Conservation (phyloP, 1,139 yeast species). For the Yamadazyma buinensis region DNA sequence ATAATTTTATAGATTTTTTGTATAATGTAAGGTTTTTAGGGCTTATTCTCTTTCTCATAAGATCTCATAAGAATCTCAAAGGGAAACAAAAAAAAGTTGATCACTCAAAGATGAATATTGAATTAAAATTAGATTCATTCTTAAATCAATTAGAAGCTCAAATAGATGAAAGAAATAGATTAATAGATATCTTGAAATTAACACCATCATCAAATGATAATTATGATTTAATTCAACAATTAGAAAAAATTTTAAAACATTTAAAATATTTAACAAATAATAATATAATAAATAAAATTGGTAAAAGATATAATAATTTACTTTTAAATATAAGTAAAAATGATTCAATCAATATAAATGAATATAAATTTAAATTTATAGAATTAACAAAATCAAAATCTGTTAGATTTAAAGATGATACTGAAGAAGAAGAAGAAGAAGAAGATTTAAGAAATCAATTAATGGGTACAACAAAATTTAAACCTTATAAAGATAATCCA, state of each 20-base stretch:
- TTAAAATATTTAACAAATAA: slow-evolving; percentile 23
- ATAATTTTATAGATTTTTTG: too few species aligned
- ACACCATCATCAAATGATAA: slow-evolving; percentile 54
- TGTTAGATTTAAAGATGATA: slow-evolving; percentile 49
- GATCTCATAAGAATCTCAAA: too few species aligned
- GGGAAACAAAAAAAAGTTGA: neutral
- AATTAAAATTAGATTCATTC: slow-evolving; percentile 1
- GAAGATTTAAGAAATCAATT: slow-evolving; percentile 14
- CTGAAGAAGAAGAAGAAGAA: slow-evolving; percentile 9
- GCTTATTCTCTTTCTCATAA: too few species aligned
- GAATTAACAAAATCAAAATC: slow-evolving; percentile 26
- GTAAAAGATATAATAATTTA: slow-evolving; percentile 20
- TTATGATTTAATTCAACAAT: slow-evolving; percentile 43
- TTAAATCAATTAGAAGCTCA: slow-evolving; percentile 37
- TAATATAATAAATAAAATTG: slow-evolving; percentile 10
- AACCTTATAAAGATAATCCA: slow-evolving; percentile 46
- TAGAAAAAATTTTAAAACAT: slow-evolving; percentile 33
- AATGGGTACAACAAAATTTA: slow-evolving; percentile 18
- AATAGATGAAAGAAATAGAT: slow-evolving; percentile 50
- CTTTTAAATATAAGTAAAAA: slow-evolving; percentile 24
- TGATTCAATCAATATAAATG: slow-evolving; percentile 30
- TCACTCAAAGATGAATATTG: too few species aligned
- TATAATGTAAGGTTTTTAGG: too few species aligned
- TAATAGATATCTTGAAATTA: slow-evolving; percentile 37
- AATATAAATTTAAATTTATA: slow-evolving; percentile 25